These are phyloP conservation scores for Carex scoparia DNA, from an alignment of 176 grass and related monocot genomes.

Conservation along the genomic window DNA sequence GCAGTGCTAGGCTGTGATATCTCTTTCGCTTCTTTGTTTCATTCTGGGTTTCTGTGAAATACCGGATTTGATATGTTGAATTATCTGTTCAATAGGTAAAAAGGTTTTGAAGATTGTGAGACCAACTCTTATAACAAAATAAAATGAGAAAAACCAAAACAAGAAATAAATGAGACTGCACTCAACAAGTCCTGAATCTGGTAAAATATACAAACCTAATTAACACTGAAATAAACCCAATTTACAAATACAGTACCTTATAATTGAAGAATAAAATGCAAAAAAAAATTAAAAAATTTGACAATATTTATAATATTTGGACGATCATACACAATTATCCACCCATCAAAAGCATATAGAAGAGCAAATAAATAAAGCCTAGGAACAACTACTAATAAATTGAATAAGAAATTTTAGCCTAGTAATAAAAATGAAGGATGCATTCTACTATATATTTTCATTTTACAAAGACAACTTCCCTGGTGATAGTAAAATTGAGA, in stretches of 20 bases:
- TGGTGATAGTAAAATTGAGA: no score
- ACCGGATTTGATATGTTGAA: neutral
- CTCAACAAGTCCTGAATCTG: neutral
- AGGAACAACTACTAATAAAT: neutral
- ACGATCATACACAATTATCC: neutral
- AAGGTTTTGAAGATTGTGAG: neutral
- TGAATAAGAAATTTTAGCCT: neutral
- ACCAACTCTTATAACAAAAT: neutral
- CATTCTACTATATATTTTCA: neutral
- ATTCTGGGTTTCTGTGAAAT: neutral
- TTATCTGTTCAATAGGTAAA: slow-evolving; percentile 1
- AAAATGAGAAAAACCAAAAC: neutral
- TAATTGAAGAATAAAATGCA: neutral
- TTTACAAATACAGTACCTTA: neutral
- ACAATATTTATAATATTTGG: neutral
- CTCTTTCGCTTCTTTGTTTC: neutral
- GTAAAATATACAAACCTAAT: neutral
- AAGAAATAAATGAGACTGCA: neutral
- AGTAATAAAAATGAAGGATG: neutral
- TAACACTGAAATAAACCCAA: neutral
- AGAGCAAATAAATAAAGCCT: neutral
- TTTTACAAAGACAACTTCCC: neutral
- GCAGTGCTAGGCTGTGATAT: neutral
- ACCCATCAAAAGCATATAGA: neutral
- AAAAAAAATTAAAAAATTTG: no score